Percentiles rank a stretch among this genome's conserved stretches.
phyloP scores from a whole-genome alignment of 148 eudicot genomes.

The Chenopodium berlandieri region DNA sequence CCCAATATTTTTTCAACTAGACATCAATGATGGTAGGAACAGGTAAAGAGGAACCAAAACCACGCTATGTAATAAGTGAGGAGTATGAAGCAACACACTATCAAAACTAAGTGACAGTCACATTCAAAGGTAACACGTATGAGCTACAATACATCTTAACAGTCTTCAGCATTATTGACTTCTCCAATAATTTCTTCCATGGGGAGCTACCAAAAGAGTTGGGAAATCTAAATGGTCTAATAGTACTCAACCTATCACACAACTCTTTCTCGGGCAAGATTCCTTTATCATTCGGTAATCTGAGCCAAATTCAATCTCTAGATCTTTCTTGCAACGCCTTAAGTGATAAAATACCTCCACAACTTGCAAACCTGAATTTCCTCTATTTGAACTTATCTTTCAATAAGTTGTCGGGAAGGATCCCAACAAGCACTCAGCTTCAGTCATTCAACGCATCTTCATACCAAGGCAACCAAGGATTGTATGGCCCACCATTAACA shows the following conservation, averaged over 20 bases:
- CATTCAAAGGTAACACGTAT: no score
- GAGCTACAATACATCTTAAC: no score
- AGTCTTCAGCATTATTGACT: no score
- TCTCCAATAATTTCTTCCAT: no score
- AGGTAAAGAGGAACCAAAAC: no score
- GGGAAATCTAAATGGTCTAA: no score
- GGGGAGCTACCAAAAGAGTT: no score
- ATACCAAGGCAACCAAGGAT: constrained; percentile 29
- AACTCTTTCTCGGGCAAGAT: constrained; percentile 31
- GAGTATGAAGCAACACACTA: background rate
- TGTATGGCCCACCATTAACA: constrained; percentile 32
- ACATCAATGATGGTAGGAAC: no score
- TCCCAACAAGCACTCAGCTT: constrained; percentile 31
- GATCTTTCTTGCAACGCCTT: constrained; percentile 36
- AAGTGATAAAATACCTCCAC: constrained; percentile 25
- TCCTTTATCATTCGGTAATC: constrained; percentile 29
- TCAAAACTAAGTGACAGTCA: no score
- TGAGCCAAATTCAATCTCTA: constrained; percentile 32
- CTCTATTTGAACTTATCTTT: constrained; percentile 29
- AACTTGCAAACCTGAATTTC: constrained; percentile 28
- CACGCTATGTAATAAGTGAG: no score
- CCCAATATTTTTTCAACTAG: no score
- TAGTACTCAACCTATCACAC: constrained; percentile 36
- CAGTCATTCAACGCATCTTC: constrained; percentile 27
- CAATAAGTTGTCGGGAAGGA: constrained; percentile 30